Base-by-base conservation (phyloP, 805 yeast genomes). In the Starmerella gropengiesseri region DNA sequence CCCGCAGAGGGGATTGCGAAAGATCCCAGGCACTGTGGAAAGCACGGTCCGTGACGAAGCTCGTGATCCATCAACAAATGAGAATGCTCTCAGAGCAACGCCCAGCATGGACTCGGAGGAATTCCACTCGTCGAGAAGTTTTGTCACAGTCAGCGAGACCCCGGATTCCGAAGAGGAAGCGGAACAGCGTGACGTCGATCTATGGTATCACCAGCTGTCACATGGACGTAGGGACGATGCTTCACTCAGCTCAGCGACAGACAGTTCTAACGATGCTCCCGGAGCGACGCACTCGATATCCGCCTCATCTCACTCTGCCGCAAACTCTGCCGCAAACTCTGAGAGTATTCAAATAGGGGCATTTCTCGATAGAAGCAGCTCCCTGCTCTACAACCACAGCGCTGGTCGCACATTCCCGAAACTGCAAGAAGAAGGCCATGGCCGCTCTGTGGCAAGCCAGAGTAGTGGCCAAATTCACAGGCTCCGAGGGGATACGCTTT, bases 171-270 rank as follows among this genome's bases (percentile, higher is more conserved):
- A 51, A 9, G 56, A 56, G 22, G 60, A 53, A 33, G 56, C 50
- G 11, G 56, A 57, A 35, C 62, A 59, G 44, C 50, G 57, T 7
- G 62, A 60, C 28, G 63, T 60, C 7, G 61, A 60, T 21, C 58
- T 52, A 13, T 60, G 64, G 64, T 57, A 47, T 43, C 48, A 53
- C 28, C 50, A 49, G 25, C 41, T 57, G 23, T 45, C 48, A 7
- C 47, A 41, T 16, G 22, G 44, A 6, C 21, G 25, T 4, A 48
- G 48, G 5, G 60, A 53, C n/a, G 53, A 51, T 29, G 56, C 50
- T 11, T 47, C 53, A 1, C 47, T 54, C 21, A 51, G 50, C 38
- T 45, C 56, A 29, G 36, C 40, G 18, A 14, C 26, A 40, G 21
- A 30, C 20, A 39, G 40, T 19, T 26, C 40, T 23, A 40, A 43